phyloP scores from a whole-genome alignment of 2,329 filamentous ascomycete genomes.

The Neobulgaria alba region DNA sequence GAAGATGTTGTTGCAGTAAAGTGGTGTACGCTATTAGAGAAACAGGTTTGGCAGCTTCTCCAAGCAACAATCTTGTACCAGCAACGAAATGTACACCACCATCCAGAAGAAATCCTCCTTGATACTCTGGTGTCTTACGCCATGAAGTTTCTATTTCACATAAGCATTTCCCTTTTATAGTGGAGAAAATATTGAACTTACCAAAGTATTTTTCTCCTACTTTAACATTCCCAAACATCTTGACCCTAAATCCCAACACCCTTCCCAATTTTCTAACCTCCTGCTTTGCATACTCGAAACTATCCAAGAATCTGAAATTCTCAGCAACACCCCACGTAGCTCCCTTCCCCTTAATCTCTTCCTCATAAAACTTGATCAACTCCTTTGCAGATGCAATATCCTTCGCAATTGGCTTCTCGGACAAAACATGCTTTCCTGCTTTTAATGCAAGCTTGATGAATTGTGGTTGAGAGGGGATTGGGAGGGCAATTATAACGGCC shows the following conservation, averaged over 20 bases:
- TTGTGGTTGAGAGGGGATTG: slow-evolving; percentile 40
- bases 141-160: slow-evolving; percentile 38
- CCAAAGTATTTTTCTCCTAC: slow-evolving; percentile 39
- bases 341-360: slow-evolving; percentile 28
- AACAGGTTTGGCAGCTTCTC: slow-evolving; percentile 24
- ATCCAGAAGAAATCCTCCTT: slow-evolving; percentile 71
- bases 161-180: slow-evolving; percentile 4
- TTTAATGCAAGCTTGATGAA: slow-evolving; percentile 40
- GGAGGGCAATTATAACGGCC: slow-evolving; percentile 35
- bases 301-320: slow-evolving; percentile 59
- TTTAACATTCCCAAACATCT: slow-evolving; percentile 37
- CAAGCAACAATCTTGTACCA: slow-evolving; percentile 50
- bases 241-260: slow-evolving; percentile 44
- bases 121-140: slow-evolving; percentile 62
- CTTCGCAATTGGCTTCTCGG: slow-evolving; percentile 45
- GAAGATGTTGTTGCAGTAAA: slow-evolving; percentile 24
- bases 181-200: slow-evolving; percentile 5
- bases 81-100: slow-evolving; percentile 67
- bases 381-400: slow-evolving; percentile 39
- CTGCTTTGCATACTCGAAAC: slow-evolving; percentile 42
- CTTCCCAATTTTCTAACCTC: slow-evolving; percentile 44
- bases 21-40: slow-evolving; percentile 22
- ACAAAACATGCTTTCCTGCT: slow-evolving; percentile 45
- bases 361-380: slow-evolving; percentile 39
- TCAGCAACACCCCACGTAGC: slow-evolving; percentile 56